Percentiles rank a stretch among this genome's conserved stretches.
Conservation (phyloP, 1,284 basidiomycete species). For the Pseudozyma thailandica region DNA sequence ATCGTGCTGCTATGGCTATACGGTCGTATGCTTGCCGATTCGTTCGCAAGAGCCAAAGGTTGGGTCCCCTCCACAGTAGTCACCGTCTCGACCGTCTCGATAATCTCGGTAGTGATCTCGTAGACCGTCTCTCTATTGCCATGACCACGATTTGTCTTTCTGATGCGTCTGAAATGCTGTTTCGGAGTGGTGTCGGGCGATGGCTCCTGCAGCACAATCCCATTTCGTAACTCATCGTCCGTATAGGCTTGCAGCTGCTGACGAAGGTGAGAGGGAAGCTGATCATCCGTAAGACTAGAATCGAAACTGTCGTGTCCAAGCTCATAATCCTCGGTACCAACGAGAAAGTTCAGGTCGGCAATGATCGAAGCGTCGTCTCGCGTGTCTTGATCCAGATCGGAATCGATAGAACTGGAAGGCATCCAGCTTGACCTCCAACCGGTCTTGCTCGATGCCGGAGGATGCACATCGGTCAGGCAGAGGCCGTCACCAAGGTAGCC, state of each 20-base stretch:
- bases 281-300: slow-evolving; percentile 39
- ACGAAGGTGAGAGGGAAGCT: slow-evolving; percentile 47
- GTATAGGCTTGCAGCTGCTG: slow-evolving; percentile 21
- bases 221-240: slow-evolving; percentile 41
- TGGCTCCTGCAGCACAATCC: slow-evolving; percentile 33
- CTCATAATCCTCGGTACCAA: slow-evolving; percentile 49
- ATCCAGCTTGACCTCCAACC: slow-evolving; percentile 5
- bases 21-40: not conserved
- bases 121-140: slow-evolving; percentile 63
- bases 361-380: slow-evolving; percentile 39
- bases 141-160: slow-evolving; percentile 46
- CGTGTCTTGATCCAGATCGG: not conserved
- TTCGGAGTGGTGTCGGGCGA: slow-evolving; percentile 13
- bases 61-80: slow-evolving; percentile 53
- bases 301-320: slow-evolving; percentile 48
- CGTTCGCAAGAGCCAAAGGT: not conserved
- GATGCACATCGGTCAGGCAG: slow-evolving; percentile 46
- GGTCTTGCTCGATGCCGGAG: not conserved
- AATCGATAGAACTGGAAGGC: not conserved
- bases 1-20: not conserved
- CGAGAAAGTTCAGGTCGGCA: slow-evolving; percentile 51
- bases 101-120: slow-evolving; percentile 70
- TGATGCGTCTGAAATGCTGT: slow-evolving; percentile 39
- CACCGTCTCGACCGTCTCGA: slow-evolving; percentile 63
- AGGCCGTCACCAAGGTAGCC: slow-evolving; percentile 45